Conservation (phyloP, 2,329 filamentous ascomycete species). For the Talaromyces atroroseus region DNA sequence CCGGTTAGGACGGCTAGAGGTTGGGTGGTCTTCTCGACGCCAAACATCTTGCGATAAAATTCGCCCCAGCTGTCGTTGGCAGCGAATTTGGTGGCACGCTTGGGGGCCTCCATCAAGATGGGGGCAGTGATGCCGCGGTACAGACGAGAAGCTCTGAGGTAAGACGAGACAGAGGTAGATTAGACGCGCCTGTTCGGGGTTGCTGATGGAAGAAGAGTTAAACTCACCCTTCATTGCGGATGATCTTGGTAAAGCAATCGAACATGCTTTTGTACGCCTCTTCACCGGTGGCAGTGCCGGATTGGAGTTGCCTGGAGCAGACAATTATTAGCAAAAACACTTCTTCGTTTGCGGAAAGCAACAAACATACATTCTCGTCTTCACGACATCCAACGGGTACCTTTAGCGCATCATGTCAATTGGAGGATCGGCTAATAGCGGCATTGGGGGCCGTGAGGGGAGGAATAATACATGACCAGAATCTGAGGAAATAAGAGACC, state of each 20-base stretch:
- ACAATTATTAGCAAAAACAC: not conserved
- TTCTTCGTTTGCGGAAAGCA: not conserved
- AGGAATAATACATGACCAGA: constrained; percentile 23
- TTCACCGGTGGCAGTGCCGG: constrained; percentile 62
- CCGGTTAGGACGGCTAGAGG: constrained; percentile 86
- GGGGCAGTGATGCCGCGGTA: constrained; percentile 95
- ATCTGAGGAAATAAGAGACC: constrained; percentile 16
- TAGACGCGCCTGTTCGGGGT: not conserved
- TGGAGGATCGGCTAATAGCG: not conserved
- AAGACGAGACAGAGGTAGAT: not conserved
- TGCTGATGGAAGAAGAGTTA: not conserved
- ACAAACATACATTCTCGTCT: constrained; percentile 79
- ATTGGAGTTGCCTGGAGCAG: constrained; percentile 72
- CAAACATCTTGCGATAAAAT: constrained; percentile 84
- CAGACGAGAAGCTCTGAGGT: constrained; percentile 68
- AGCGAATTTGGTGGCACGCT: constrained; percentile 96
- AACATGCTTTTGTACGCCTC: constrained; percentile 96
- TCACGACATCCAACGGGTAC: constrained; percentile 98
- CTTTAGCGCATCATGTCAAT: constrained; percentile 42
- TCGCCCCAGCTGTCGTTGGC: constrained; percentile 98
- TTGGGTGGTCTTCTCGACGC: constrained; percentile 82
- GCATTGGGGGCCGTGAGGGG: not conserved
- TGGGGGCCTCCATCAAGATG: constrained; percentile 96
- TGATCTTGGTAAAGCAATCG: constrained; percentile 96
- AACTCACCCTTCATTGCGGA: constrained; percentile 84